Percentiles rank a stretch among this genome's conserved stretches.
phyloP scores from a whole-genome alignment of 306 rosid species.

The Parietaria judaica region DNA sequence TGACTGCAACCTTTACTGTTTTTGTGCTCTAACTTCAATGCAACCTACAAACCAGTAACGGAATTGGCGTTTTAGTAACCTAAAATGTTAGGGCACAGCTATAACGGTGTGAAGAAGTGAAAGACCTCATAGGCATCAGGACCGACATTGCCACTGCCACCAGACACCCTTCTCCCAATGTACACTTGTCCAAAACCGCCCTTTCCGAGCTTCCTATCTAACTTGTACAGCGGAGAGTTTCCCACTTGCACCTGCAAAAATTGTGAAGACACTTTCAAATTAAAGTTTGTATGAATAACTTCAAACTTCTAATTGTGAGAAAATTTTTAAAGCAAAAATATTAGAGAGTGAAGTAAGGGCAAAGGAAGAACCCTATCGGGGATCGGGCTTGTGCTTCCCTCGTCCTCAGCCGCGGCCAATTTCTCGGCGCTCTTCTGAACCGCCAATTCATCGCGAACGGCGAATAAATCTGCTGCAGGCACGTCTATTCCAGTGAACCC shows the following conservation, averaged over 20 bases:
- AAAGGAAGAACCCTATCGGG: conserved; percentile 25
- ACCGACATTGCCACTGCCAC: conserved; percentile 20
- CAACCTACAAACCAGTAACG: conserved; percentile 23
- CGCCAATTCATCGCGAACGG: conserved; percentile 22
- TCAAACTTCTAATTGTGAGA: no score
- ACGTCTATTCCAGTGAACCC: conserved; percentile 21
- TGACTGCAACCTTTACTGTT: conserved; percentile 33
- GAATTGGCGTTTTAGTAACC: conserved; percentile 11
- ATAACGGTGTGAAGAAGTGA: not conserved
- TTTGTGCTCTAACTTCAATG: conserved; percentile 30
- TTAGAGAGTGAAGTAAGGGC: not conserved
- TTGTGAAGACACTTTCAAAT: not conserved
- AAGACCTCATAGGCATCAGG: conserved; percentile 29
- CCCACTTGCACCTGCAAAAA: conserved; percentile 26
- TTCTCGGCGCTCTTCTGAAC: conserved; percentile 28
- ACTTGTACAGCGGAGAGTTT: conserved; percentile 27
- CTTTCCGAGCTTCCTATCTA: conserved; percentile 30
- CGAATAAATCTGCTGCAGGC: conserved; percentile 21
- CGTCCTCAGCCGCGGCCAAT: conserved; percentile 25
- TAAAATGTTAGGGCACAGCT: not conserved
- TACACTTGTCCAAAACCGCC: conserved; percentile 36
- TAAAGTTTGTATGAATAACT: no score
- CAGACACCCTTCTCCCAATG: conserved; percentile 29
- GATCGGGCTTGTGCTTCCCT: conserved; percentile 28
- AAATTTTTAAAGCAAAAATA: no score